Evolutionary conservation across 768 basidiomycete genomes (phyloP).

Genomic region (Imleria badia): DNA sequence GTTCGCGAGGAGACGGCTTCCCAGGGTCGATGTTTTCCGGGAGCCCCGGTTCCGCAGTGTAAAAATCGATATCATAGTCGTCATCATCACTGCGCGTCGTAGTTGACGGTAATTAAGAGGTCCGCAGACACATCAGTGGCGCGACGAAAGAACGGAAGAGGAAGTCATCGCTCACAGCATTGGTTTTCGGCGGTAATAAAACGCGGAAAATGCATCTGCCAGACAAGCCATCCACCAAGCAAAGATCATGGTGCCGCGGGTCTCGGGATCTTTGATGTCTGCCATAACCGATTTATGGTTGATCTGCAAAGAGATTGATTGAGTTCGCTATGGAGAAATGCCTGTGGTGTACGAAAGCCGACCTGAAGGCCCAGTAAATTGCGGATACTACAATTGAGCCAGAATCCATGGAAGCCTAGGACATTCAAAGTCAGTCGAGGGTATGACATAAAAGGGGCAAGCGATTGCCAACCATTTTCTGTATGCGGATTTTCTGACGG

Average conservation of each 20-base stretch:
- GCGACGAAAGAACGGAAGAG: background rate
- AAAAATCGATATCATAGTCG: conserved; percentile 89
- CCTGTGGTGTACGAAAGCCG: conserved; percentile 19
- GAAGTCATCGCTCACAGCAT: conserved; percentile 48
- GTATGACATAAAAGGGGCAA: conserved; percentile 13
- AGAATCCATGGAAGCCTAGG: conserved; percentile 81
- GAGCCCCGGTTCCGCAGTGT: conserved; percentile 64
- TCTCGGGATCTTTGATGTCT: conserved; percentile 71
- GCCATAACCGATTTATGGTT: conserved; percentile 81
- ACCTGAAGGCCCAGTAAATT: conserved; percentile 78
- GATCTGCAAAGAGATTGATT: conserved; percentile 47
- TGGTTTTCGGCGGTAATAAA: conserved; percentile 84
- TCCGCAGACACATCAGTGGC: conserved; percentile 8
- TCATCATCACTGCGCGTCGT: conserved; percentile 61
- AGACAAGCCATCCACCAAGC: conserved; percentile 95
- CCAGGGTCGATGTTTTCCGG: conserved; percentile 48
- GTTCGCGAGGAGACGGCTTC: conserved; percentile 69
- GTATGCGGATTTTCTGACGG: conserved; percentile 68
- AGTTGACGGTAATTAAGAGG: conserved; percentile 25
- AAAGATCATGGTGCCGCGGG: conserved; percentile 82
- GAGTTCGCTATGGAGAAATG: background rate
- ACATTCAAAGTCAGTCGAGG: conserved; percentile 16
- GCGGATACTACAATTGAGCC: conserved; percentile 75
- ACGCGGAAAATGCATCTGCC: conserved; percentile 78
- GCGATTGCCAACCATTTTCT: conserved; percentile 54